phyloP scores from a whole-genome alignment of 495 filamentous ascomycete genomes.

The Letharia columbiana region DNA sequence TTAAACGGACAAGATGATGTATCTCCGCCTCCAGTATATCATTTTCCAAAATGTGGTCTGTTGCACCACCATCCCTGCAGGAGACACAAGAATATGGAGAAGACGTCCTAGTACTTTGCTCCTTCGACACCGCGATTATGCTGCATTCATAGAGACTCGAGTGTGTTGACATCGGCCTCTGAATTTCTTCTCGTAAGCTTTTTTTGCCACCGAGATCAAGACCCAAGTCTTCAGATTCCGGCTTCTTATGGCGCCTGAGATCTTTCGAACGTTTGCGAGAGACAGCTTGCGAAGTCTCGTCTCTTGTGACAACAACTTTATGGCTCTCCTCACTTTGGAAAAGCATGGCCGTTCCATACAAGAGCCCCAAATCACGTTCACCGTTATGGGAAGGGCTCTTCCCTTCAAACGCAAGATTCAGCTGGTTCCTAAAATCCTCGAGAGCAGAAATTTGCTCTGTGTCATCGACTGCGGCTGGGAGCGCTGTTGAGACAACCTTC shows the following conservation, averaged over 20 bases:
- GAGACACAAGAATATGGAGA: slow-evolving; percentile 4
- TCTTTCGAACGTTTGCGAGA: background rate
- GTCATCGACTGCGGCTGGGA: background rate
- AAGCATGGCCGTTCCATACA: background rate
- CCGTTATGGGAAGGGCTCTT: background rate
- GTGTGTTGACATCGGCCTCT: background rate
- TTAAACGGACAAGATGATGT: background rate
- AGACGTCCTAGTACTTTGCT: background rate
- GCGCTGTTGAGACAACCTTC: background rate
- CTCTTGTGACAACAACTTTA: background rate
- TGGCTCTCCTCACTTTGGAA: background rate
- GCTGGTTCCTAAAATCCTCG: background rate
- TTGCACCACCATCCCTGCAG: background rate
- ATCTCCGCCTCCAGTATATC: background rate
- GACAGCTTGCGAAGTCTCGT: background rate
- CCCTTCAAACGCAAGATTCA: background rate
- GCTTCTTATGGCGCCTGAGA: background rate
- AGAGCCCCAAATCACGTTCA: background rate
- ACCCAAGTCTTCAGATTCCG: background rate
- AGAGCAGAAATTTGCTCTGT: background rate
- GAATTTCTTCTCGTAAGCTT: background rate
- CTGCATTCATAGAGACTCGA: background rate
- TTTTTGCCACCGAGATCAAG: background rate
- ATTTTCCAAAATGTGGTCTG: background rate
- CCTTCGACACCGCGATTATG: background rate